A percentile compares a stretch with the other conserved stretches of the same genome.
Evolutionary conservation across 805 yeast species (phyloP).

Genomic region (Starmerella bombicola): DNA sequence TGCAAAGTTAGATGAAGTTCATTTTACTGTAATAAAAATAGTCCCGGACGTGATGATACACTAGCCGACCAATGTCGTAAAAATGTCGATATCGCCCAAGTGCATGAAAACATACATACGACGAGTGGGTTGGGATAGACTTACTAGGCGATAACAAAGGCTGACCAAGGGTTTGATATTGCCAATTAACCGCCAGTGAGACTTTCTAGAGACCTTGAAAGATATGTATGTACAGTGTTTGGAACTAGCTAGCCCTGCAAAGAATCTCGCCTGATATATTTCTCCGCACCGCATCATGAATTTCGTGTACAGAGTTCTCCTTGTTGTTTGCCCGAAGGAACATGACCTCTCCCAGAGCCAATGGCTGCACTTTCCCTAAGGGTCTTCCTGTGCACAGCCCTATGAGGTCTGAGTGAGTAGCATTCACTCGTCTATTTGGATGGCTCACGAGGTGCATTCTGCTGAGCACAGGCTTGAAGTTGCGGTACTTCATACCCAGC

Average conservation of each 20-base stretch:
- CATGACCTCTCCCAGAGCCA: constrained; percentile 81
- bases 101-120: too few relatives aligned
- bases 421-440: constrained; percentile 66
- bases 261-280: constrained; percentile 64
- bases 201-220: too few relatives aligned
- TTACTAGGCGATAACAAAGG: too few relatives aligned
- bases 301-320: constrained; percentile 48
- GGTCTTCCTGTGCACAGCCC: constrained; percentile 64
- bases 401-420: constrained; percentile 51
- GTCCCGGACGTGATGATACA: too few relatives aligned
- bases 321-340: constrained; percentile 43
- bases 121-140: too few relatives aligned
- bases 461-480: constrained; percentile 63
- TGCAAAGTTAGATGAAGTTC: too few relatives aligned
- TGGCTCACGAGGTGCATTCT: constrained; percentile 63
- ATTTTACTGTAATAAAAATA: too few relatives aligned
- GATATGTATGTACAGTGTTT: too few relatives aligned
- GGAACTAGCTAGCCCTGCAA: constrained; percentile 43
- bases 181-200: too few relatives aligned
- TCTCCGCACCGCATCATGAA: constrained; percentile 75
- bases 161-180: too few relatives aligned
- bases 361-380: constrained; percentile 63
- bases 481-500: constrained; percentile 82
- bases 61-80: too few relatives aligned
- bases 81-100: too few relatives aligned